A percentile compares a stretch with the other conserved stretches of the same genome.
phyloP scores from a whole-genome alignment of 805 yeast genomes.

The Ascoidea rubescens region DNA sequence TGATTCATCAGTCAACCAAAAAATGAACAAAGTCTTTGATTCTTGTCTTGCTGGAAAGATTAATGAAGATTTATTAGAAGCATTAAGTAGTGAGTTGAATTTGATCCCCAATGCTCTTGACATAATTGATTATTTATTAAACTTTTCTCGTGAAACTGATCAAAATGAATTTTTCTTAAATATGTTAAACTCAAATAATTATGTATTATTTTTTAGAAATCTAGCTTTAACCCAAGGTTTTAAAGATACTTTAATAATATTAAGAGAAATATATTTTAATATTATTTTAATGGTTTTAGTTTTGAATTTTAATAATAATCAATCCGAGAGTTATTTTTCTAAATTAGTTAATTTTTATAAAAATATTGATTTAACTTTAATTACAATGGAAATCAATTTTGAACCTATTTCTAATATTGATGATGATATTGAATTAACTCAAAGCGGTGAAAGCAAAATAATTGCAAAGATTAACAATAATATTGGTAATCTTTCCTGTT shows the following conservation, averaged over 20 bases:
- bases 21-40: conserved; percentile 24
- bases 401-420: neutral
- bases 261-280: conserved; percentile 19
- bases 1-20: conserved; percentile 19
- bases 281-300: conserved; percentile 21
- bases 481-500: conserved; percentile 2
- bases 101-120: conserved; percentile 22
- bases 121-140: conserved; percentile 23
- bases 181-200: too few species aligned
- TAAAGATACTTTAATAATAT: conserved; percentile 17
- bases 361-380: conserved; percentile 11
- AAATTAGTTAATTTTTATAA: conserved; percentile 11
- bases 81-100: conserved; percentile 26
- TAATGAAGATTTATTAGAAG: conserved; percentile 22
- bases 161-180: neutral
- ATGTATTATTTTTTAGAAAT: neutral
- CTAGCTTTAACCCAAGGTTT: conserved; percentile 12
- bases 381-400: conserved; percentile 8
- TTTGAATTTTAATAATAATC: conserved; percentile 22
- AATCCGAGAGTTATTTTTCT: conserved; percentile 9
- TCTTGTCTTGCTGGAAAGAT: conserved; percentile 25
- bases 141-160: conserved; percentile 13
- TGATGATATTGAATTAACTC: neutral
- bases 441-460: conserved; percentile 4
- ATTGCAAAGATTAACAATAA: conserved; percentile 9